Evolutionary conservation across 257 asterid genomes (phyloP).

Genomic region (Solanum okadae): DNA sequence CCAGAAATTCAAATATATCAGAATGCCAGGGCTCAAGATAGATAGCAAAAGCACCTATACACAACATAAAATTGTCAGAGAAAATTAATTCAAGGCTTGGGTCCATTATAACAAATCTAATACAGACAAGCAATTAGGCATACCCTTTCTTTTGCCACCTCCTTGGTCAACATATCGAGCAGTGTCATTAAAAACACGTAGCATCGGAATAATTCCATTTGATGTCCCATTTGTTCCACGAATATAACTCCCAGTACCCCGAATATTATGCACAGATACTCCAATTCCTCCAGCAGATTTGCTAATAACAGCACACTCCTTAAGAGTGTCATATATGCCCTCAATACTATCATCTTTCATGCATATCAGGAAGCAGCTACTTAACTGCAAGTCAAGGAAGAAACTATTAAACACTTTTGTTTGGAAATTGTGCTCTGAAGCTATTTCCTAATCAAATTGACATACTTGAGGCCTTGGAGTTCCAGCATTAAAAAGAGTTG

Average conservation of each 20-base stretch:
- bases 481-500: conserved; percentile 95
- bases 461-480: conserved; percentile 95
- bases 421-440: not conserved
- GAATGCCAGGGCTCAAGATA: conserved; percentile 99
- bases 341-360: conserved; percentile 98
- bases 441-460: not conserved
- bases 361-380: conserved; percentile 93
- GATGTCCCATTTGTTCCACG: conserved; percentile 98
- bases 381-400: conserved; percentile 41
- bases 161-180: conserved; percentile 98
- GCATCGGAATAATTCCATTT: conserved; percentile 95
- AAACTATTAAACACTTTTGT: not conserved
- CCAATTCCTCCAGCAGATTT: conserved; percentile 99
- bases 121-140: not conserved
- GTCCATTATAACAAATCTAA: not conserved
- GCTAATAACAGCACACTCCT: conserved; percentile 98
- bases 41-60: conserved; percentile 93
- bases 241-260: conserved; percentile 93
- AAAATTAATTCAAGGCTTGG: not conserved
- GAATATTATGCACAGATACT: conserved; percentile 83
- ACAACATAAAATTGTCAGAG: not conserved
- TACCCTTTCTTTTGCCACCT: conserved; percentile 98
- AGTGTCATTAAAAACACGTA: conserved; percentile 89
- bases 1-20: conserved; percentile 77
- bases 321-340: conserved; percentile 90